Evolutionary conservation across 2,329 filamentous ascomycete species (phyloP), one percentile per base, ranked within the genome.

Genomic region (Fusarium multiceps): DNA sequence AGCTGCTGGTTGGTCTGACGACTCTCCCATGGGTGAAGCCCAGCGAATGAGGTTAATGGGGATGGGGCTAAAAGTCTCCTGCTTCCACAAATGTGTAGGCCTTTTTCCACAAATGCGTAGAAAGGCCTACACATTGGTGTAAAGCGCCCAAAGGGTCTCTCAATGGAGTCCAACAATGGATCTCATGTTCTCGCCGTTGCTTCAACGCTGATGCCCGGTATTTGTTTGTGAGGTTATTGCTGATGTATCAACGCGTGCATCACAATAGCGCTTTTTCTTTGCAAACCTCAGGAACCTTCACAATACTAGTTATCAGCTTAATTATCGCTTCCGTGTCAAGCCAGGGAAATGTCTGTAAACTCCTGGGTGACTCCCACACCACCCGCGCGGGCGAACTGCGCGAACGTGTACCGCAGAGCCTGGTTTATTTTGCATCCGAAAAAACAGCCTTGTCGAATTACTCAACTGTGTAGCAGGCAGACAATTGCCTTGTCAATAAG

Each of bases 21-120:
- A 27, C 48, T 51, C 16, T 23, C 21, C 48, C 48, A 27, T 20
- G 21, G 30, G 4, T 11, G 11, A 51, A 51, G 27, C 48, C 20
- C 48, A 51, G 48, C 48, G 48, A 51, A 51, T 51, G 48, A 51
- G 48, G 32, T 51, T 51, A 11, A 40, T 40, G 13, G 48, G 48
- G 32, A 51, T 40, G 32, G 48, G 48, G 30, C 21, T 27, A 16
- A 51, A 40, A 11, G 20, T 32, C 48, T 51, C 16, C 48, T 11
- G 48, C 48, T 51, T 40, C 20, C 48, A 51, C 48, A 51, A 40
- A 51, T 51, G 48, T 14, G 28, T 49, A 40, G 32, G 28, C 28
- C 28, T 28, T 12, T 50, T 40, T 25, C 20, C 48, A 50, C 48
- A 50, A 50, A 50, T 50, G 48, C 21, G 46, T 48, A 40, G n/a